These are phyloP conservation scores for Gossypium bickii DNA, from an alignment of 345 rosid genomes.

Conservation along the genomic window DNA sequence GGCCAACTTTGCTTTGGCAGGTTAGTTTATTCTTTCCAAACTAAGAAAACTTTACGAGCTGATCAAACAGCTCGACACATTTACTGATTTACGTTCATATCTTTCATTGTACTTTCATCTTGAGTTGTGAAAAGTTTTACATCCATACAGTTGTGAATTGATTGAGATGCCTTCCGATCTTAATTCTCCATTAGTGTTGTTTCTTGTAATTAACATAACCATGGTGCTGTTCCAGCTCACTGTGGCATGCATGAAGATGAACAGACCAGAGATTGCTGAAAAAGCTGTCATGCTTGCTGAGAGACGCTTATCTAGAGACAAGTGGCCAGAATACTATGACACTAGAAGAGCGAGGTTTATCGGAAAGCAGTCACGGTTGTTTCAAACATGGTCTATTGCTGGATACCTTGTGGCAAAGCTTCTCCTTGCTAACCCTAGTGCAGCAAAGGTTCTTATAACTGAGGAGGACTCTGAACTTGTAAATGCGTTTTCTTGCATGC, in stretches of 20 bases:
- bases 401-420: constrained; percentile 87
- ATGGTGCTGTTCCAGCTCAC: constrained; percentile 48
- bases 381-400: constrained; percentile 89
- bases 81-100: background rate
- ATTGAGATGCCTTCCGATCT: background rate
- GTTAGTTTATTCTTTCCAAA: constrained; percentile 36
- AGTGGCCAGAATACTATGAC: constrained; percentile 94
- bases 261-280: constrained; percentile 77
- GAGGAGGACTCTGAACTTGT: constrained; percentile 75
- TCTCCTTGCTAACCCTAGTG: constrained; percentile 62
- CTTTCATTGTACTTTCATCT: background rate
- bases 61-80: background rate
- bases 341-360: constrained; percentile 70
- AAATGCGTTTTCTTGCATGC: constrained; percentile 59
- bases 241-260: constrained; percentile 84
- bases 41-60: background rate
- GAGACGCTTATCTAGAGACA: constrained; percentile 60
- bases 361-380: constrained; percentile 81
- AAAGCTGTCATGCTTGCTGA: constrained; percentile 69
- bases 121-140: background rate
- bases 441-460: constrained; percentile 48
- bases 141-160: background rate
- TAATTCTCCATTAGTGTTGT: background rate
- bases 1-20: constrained; percentile 99
- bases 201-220: constrained; percentile 4